phyloP scores from a whole-genome alignment of 805 yeast species.

The Priceomyces fermenticarens region DNA sequence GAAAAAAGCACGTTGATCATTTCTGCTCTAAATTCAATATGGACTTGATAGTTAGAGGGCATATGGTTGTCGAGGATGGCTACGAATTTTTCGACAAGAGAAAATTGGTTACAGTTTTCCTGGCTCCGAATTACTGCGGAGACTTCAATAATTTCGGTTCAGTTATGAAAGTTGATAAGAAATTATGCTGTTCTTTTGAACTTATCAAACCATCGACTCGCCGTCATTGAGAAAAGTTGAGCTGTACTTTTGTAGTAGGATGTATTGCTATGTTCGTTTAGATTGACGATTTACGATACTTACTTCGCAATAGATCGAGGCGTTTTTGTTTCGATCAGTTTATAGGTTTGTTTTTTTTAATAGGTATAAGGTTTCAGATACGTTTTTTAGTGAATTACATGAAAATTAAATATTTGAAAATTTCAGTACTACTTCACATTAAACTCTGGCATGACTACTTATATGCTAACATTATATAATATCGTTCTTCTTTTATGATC shows the following conservation, averaged over 20 bases:
- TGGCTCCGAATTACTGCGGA: constrained; percentile 84
- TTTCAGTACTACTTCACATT: too few relatives aligned
- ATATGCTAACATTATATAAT: too few relatives aligned
- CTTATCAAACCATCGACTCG: constrained; percentile 51
- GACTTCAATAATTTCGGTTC: constrained; percentile 81
- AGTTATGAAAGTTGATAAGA: constrained; percentile 68
- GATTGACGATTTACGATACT: constrained; percentile 6
- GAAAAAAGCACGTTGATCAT: constrained; percentile 66
- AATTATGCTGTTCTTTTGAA: constrained; percentile 69
- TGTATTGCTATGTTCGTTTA: constrained; percentile 3
- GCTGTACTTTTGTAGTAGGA: constrained; percentile 1
- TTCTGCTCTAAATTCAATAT: constrained; percentile 65
- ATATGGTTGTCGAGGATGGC: constrained; percentile 89
- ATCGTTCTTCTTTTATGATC: too few relatives aligned
- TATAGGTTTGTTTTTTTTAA: background rate
- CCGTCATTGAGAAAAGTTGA: background rate
- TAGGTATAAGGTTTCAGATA: background rate
- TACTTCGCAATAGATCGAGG: constrained; percentile 1
- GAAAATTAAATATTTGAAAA: background rate
- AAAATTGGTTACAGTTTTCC: constrained; percentile 72
- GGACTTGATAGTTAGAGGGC: constrained; percentile 79
- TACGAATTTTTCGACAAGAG: constrained; percentile 77
- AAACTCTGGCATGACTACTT: too few relatives aligned
- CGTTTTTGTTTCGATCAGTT: too few relatives aligned
- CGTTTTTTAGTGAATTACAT: background rate